Conservation (phyloP, 2,329 filamentous ascomycete genomes). For the Alternaria triticina region DNA sequence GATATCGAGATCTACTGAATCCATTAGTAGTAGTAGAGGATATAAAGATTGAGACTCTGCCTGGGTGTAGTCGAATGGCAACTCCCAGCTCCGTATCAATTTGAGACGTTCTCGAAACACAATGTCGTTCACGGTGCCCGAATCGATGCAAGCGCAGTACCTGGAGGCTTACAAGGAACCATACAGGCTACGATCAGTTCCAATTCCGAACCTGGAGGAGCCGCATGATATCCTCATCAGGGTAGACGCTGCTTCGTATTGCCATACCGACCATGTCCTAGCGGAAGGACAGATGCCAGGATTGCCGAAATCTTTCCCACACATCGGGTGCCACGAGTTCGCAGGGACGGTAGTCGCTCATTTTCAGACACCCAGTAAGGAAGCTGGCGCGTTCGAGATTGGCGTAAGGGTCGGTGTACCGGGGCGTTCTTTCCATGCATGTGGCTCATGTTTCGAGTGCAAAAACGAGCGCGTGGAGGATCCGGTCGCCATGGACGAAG, state of each 20-base stretch:
- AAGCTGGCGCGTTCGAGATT: constrained; percentile 26
- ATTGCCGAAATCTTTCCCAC: constrained; percentile 50
- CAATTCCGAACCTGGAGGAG: constrained; percentile 39
- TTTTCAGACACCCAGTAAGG: constrained; percentile 23
- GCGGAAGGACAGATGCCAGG: constrained; percentile 44
- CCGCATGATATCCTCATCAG: constrained; percentile 54
- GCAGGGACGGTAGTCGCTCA: constrained; percentile 52
- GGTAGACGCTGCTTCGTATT: constrained; percentile 57
- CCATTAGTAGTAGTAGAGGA: not conserved
- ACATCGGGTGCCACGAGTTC: constrained; percentile 56
- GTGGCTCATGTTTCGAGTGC: constrained; percentile 53
- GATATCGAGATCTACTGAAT: not conserved
- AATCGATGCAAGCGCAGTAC: constrained; percentile 51
- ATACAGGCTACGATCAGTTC: constrained; percentile 47
- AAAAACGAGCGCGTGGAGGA: constrained; percentile 25
- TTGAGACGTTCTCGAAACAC: not conserved
- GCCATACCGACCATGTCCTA: constrained; percentile 53
- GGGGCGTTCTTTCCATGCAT: constrained; percentile 51
- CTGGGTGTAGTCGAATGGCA: not conserved
- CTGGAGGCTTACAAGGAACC: constrained; percentile 52
- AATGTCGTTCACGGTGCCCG: constrained; percentile 27
- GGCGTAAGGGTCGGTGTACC: constrained; percentile 51
- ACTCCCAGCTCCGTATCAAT: not conserved
- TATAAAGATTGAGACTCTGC: not conserved
- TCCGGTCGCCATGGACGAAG: constrained; percentile 41